Percentiles rank a stretch among this genome's conserved stretches.
Evolutionary conservation across 2,329 filamentous ascomycete species (phyloP).

Genomic region (Gaeumannomyces tritici): DNA sequence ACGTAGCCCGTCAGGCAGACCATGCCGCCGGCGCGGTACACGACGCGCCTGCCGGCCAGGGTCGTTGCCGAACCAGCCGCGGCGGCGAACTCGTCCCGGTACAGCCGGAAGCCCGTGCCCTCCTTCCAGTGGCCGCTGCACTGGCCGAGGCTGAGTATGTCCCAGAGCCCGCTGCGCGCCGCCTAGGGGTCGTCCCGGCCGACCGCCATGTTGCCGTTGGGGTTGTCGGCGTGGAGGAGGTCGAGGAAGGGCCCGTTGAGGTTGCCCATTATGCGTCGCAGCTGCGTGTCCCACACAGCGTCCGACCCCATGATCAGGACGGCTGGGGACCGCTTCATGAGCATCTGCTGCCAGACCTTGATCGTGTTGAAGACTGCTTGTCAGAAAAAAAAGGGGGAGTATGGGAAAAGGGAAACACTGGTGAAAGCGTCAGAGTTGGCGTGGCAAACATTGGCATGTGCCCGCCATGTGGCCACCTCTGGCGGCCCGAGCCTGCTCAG

Average conservation of each 20-base stretch:
- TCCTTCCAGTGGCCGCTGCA: constrained; percentile 10
- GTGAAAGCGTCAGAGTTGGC: no score
- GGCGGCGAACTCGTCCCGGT: constrained; percentile 6
- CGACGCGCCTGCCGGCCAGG: constrained; percentile 11
- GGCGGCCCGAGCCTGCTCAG: background rate
- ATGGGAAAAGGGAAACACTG: no score
- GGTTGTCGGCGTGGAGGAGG: constrained; percentile 10
- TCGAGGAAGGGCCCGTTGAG: constrained; percentile 13
- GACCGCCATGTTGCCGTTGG: constrained; percentile 3
- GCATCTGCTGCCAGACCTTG: background rate
- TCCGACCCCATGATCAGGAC: constrained; percentile 18
- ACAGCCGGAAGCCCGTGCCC: constrained; percentile 1
- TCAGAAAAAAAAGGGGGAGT: no score
- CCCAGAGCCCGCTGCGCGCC: constrained; percentile 10
- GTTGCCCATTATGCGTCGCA: constrained; percentile 14
- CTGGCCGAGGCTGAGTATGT: constrained; percentile 13
- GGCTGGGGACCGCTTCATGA: constrained; percentile 4
- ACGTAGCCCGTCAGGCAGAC: constrained; percentile 17
- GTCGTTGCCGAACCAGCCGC: background rate
- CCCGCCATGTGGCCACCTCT: background rate
- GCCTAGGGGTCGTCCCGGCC: constrained; percentile 15
- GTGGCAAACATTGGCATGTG: background rate
- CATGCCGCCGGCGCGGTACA: constrained; percentile 11
- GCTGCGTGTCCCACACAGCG: constrained; percentile 17
- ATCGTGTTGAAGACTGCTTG: background rate